These are phyloP conservation scores for Sclerotiophoma versabilis DNA, from an alignment of 2,329 filamentous ascomycete species.

Conservation along the genomic window DNA sequence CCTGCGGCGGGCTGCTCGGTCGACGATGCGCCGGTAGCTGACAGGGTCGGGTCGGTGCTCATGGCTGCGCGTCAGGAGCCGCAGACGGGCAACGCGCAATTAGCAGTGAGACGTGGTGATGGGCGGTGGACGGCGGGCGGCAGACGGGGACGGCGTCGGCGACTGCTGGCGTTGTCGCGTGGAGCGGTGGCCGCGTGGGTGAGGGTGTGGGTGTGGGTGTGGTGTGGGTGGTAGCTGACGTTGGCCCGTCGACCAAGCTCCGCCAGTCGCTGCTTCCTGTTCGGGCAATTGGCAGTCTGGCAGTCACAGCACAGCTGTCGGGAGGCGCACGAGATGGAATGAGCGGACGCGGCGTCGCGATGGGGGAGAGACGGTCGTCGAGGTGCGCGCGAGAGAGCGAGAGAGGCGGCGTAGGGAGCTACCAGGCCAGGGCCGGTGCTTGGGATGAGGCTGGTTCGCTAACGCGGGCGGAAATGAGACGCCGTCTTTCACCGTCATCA, in stretches of 20 bases:
- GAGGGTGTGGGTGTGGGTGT: no score
- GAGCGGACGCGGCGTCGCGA: conserved; percentile 35
- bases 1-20: conserved; percentile 36
- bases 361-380: conserved; percentile 28
- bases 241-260: conserved; percentile 18
- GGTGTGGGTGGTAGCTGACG: conserved; percentile 26
- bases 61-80: conserved; percentile 41
- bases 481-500: conserved; percentile 40
- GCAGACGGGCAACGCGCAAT: conserved; percentile 24
- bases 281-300: conserved; percentile 30
- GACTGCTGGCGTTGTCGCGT: conserved; percentile 41
- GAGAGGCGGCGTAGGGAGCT: conserved; percentile 36
- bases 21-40: conserved; percentile 37
- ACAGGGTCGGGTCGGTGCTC: conserved; percentile 44
- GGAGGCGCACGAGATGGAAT: conserved; percentile 37
- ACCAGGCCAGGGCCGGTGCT: conserved; percentile 35
- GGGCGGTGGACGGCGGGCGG: no score
- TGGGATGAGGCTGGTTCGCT: conserved; percentile 47
- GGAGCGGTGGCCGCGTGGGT: conserved; percentile 25
- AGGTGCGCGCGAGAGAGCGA: conserved; percentile 26
- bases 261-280: conserved; percentile 24
- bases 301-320: conserved; percentile 20
- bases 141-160: conserved; percentile 18
- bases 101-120: conserved; percentile 21
- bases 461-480: conserved; percentile 48